Conservation (phyloP, 1,284 basidiomycete genomes). For the Cutaneotrichosporon spelunceum region DNA sequence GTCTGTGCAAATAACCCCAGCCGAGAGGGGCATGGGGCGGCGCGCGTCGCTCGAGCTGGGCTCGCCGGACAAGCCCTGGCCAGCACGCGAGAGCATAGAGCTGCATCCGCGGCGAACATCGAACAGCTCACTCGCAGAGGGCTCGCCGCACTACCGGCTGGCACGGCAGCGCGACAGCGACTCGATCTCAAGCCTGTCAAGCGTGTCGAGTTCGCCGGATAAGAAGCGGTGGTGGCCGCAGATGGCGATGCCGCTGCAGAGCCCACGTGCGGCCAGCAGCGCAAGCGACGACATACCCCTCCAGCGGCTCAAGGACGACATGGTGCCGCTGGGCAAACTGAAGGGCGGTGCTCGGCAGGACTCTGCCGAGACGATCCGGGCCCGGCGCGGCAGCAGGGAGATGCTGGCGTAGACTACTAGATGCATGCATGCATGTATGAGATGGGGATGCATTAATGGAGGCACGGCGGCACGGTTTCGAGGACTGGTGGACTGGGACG, state of each 20-base stretch:
- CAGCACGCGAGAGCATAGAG: slow-evolving; percentile 9
- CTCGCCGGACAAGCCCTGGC: not conserved
- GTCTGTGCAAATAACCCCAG: not conserved
- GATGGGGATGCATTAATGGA: not conserved
- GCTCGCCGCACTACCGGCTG: slow-evolving; percentile 21
- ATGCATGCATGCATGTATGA: not conserved
- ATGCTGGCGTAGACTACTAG: slow-evolving; percentile 4
- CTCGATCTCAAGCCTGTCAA: slow-evolving; percentile 14
- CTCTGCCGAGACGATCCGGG: slow-evolving; percentile 12
- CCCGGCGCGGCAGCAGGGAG: not conserved
- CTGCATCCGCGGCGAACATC: not conserved
- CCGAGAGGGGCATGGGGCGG: slow-evolving; percentile 3
- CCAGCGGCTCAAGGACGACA: slow-evolving; percentile 2
- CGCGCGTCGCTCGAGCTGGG: slow-evolving; percentile 8
- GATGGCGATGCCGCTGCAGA: not conserved
- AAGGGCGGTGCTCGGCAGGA: slow-evolving; percentile 9
- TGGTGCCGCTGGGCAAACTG: not conserved
- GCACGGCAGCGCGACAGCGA: slow-evolving; percentile 18
- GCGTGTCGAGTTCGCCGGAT: slow-evolving; percentile 1
- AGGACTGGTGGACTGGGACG: not conserved
- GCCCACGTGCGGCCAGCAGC: slow-evolving; percentile 1
- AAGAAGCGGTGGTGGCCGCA: slow-evolving; percentile 40
- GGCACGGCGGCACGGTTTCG: not conserved
- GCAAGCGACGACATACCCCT: slow-evolving; percentile 11
- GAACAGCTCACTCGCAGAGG: not conserved